These are phyloP conservation scores for Solanum gracilifrons DNA, from an alignment of 257 asterid species.

Conservation along the genomic window DNA sequence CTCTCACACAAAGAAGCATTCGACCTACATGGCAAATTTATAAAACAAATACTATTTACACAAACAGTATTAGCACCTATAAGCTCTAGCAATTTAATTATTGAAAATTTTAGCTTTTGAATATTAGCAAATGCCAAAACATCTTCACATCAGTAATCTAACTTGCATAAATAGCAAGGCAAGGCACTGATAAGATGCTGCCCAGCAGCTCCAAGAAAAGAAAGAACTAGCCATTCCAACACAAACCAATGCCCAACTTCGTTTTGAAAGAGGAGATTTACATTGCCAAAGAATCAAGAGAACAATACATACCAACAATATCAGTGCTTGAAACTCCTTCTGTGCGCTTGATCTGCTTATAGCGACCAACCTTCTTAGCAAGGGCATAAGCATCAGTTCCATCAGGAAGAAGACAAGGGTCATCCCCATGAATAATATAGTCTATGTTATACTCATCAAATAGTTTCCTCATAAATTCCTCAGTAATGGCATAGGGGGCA, in stretches of 20 bases:
- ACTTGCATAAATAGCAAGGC: neutral
- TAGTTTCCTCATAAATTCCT: slow-evolving; percentile 83
- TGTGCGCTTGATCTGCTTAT: slow-evolving; percentile 90
- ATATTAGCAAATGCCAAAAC: neutral
- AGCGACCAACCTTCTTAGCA: slow-evolving; percentile 91
- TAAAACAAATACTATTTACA: neutral
- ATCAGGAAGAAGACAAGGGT: slow-evolving; percentile 89
- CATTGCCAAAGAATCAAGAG: neutral
- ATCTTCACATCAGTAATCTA: neutral
- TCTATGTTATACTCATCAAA: slow-evolving; percentile 82
- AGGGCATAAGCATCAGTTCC: slow-evolving; percentile 97
- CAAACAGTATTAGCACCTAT: neutral
- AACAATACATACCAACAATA: slow-evolving; percentile 57
- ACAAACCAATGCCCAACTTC: neutral
- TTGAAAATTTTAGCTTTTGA: neutral
- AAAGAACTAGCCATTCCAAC: neutral
- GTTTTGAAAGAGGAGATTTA: neutral
- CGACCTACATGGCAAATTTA: slow-evolving; percentile 44
- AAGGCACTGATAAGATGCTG: neutral
- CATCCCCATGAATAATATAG: slow-evolving; percentile 93
- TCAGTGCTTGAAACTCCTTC: slow-evolving; percentile 97
- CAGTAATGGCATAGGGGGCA: slow-evolving; percentile 96
- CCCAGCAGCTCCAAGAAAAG: neutral
- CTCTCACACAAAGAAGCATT: slow-evolving; percentile 98
- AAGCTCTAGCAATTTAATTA: neutral